Evolutionary conservation across 495 filamentous ascomycete species (phyloP).

Genomic region (Thozetella sp.): DNA sequence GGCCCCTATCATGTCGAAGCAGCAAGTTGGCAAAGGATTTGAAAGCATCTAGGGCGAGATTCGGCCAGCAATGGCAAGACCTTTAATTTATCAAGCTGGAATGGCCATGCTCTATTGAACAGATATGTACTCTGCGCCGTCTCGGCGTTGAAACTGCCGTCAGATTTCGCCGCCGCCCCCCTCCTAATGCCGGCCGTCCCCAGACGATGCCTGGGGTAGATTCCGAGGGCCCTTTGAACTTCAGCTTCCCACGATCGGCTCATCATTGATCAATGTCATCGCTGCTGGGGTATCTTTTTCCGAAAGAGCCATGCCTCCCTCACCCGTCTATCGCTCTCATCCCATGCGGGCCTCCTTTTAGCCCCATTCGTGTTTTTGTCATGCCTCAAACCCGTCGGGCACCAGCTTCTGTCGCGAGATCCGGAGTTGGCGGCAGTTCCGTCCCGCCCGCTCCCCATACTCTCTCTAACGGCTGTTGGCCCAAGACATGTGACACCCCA

Average conservation of each 20-base stretch:
- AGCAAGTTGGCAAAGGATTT: no score
- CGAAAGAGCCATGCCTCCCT: background rate
- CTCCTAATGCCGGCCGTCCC: background rate
- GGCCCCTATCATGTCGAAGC: no score
- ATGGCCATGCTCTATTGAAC: background rate
- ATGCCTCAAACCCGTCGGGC: no score
- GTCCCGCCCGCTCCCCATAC: no score
- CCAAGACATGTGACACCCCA: no score
- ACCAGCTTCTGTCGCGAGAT: no score
- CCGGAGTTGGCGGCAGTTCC: no score
- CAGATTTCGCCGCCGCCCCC: background rate
- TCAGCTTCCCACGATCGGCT: background rate
- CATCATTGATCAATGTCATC: background rate
- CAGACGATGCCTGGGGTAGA: background rate
- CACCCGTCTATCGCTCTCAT: no score
- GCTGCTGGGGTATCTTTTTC: background rate
- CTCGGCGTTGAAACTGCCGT: background rate
- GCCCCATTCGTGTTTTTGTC: no score
- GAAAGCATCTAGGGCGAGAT: no score
- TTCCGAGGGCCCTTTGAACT: background rate
- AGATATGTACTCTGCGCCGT: background rate
- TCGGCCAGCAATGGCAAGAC: background rate
- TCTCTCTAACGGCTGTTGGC: no score
- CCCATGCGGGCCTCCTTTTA: no score
- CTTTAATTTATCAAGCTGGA: background rate